Base-by-base conservation (phyloP, 768 basidiomycete species). In the Trametes villosa region DNA sequence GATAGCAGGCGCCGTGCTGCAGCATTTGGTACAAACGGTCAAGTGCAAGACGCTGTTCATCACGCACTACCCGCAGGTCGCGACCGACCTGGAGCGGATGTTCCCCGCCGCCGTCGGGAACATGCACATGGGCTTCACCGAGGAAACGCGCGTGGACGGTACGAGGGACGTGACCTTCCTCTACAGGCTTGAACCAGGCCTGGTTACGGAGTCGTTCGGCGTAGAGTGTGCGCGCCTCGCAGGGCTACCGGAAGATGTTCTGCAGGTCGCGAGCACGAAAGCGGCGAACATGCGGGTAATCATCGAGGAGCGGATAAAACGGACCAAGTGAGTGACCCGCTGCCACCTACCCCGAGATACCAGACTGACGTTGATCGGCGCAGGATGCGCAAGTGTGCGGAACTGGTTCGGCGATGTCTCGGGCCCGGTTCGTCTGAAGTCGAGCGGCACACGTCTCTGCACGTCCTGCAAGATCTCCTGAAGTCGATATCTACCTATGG, bases 141-240 rank as follows among this genome's bases (percentile, higher is more conserved):
- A 87, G 40, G 86, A 89, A 13, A 78, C 77, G 30, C 81, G 86
- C 4, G 79, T 90, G 62, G 87, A 91, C 69, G 91, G 94, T 7
- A 81, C 81, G 24, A 81, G 89, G 24, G 86, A 90, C 49, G 89
- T 99, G 41, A 91, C 89, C 6, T 99, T 98, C 75, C 75, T 97
- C 30, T 99, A 96, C 74, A 81, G 77, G 30, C 77, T 98, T 22
- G 81, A 83, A 0, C 74, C 77, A 8, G 94, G 95, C 12, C 77
- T 94, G 34, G 89, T 93, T 4, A 77, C 81, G 79, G 89, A 89
- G 68, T 94, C 92, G 0, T 98, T 95, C 70, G 95, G 95, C 12
- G 87, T 97, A 9, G 95, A 96, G 78, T 96, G 94, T 71, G 94
- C 88, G 9, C 83, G 93, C 44, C 81, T 98, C 26, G 96, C 96